phyloP scores from a whole-genome alignment of 257 asterid genomes.

The Solanum piurae region DNA sequence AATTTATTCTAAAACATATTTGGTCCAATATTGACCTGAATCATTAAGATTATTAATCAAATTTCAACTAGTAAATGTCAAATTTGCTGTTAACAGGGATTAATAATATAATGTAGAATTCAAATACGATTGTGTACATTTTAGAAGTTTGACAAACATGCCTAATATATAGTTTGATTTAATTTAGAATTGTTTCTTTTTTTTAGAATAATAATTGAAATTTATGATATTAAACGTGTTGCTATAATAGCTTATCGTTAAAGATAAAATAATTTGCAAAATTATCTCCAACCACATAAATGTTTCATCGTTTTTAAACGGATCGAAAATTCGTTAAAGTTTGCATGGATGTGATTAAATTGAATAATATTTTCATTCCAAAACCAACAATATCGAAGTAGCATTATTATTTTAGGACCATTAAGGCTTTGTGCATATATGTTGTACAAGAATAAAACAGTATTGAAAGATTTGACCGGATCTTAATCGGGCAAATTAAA shows the following conservation, averaged over 20 bases:
- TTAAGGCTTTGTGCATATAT: background rate
- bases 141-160: too few species aligned
- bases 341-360: background rate
- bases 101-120: background rate
- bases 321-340: background rate
- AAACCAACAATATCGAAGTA: background rate
- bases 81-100: background rate
- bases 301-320: background rate
- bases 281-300: background rate
- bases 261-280: background rate
- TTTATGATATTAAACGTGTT: too few species aligned
- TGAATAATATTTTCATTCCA: background rate
- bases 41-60: background rate
- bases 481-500: background rate
- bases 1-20: background rate
- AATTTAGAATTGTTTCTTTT: too few species aligned
- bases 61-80: background rate
- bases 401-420: background rate
- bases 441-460: background rate
- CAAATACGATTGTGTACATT: background rate
- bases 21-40: background rate
- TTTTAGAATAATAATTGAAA: too few species aligned
- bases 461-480: background rate
- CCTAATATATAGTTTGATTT: too few species aligned
- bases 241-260: too few species aligned